Percentiles rank a stretch among this genome's conserved stretches.
phyloP scores from a whole-genome alignment of 257 asterid species.

The Anisodus acutangulus region DNA sequence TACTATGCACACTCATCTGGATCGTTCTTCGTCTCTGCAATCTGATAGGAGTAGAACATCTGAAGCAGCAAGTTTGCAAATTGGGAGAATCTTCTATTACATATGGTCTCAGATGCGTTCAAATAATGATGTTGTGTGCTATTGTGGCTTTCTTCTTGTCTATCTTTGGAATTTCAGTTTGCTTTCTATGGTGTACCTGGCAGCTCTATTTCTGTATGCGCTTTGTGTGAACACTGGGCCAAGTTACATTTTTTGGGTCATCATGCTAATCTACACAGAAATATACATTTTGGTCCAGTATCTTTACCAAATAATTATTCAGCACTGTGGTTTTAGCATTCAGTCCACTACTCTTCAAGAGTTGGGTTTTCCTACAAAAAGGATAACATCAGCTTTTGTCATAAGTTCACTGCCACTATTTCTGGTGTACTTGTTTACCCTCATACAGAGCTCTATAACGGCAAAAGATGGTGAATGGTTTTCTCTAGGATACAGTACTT shows the following conservation, averaged over 20 bases:
- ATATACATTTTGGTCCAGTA: conserved; percentile 82
- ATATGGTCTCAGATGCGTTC: conserved; percentile 96
- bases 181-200: conserved; percentile 93
- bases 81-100: conserved; percentile 76
- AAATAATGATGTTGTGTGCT: conserved; percentile 92
- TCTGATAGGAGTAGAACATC: conserved; percentile 81
- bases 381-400: conserved; percentile 83
- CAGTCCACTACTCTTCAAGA: conserved; percentile 67
- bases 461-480: conserved; percentile 98
- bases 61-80: conserved; percentile 71
- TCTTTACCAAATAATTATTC: conserved; percentile 86
- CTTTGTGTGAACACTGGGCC: conserved; percentile 98
- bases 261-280: conserved; percentile 89
- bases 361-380: conserved; percentile 82
- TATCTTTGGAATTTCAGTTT: conserved; percentile 97
- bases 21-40: conserved; percentile 71
- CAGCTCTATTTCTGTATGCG: conserved; percentile 84
- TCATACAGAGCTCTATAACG: conserved; percentile 94
- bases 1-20: conserved; percentile 42
- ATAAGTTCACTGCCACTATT: conserved; percentile 85
- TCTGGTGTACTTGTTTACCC: conserved; percentile 87
- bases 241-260: conserved; percentile 85
- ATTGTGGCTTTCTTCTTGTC: conserved; percentile 82
- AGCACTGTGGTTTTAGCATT: conserved; percentile 89
- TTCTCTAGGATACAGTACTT: conserved; percentile 61